Evolutionary conservation across 2,329 filamentous ascomycete species (phyloP).

Genomic region (Aaosphaeria arxii): DNA sequence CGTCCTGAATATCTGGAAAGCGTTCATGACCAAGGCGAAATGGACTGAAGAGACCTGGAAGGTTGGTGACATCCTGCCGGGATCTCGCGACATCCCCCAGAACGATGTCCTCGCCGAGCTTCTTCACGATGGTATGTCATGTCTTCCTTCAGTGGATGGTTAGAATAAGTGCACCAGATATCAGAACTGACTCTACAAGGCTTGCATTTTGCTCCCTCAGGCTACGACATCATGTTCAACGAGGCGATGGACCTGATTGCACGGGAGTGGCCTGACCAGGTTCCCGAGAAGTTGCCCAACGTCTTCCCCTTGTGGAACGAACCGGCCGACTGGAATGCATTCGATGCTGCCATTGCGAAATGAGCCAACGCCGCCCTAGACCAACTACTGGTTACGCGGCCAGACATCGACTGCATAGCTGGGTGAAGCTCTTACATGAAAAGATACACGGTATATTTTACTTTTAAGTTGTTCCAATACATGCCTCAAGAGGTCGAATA

Average conservation of each 20-base stretch:
- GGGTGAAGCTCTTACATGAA: background rate
- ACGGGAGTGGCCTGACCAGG: slow-evolving; percentile 53
- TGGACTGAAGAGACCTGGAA: slow-evolving; percentile 44
- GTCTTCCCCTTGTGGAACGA: slow-evolving; percentile 55
- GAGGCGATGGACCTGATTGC: slow-evolving; percentile 53
- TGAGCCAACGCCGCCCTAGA: background rate
- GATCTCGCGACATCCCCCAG: slow-evolving; percentile 57
- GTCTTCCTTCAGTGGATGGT: background rate
- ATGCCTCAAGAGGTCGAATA: too few relatives aligned
- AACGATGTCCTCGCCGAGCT: slow-evolving; percentile 55
- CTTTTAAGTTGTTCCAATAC: too few relatives aligned
- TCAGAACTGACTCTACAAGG: slow-evolving; percentile 34
- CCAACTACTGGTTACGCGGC: background rate
- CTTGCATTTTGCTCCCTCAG: slow-evolving; percentile 56
- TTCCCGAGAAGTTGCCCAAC: slow-evolving; percentile 50
- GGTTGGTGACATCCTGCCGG: slow-evolving; percentile 46
- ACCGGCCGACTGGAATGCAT: slow-evolving; percentile 28
- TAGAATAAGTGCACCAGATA: background rate
- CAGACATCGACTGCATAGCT: background rate
- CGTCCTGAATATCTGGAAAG: slow-evolving; percentile 76
- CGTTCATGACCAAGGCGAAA: slow-evolving; percentile 65
- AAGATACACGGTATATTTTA: background rate
- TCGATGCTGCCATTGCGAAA: slow-evolving; percentile 7
- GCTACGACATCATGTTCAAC: slow-evolving; percentile 55
- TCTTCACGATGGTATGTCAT: slow-evolving; percentile 55